phyloP scores from a whole-genome alignment of 2,329 filamentous ascomycete genomes.

The Tolypocladium pustulatum region DNA sequence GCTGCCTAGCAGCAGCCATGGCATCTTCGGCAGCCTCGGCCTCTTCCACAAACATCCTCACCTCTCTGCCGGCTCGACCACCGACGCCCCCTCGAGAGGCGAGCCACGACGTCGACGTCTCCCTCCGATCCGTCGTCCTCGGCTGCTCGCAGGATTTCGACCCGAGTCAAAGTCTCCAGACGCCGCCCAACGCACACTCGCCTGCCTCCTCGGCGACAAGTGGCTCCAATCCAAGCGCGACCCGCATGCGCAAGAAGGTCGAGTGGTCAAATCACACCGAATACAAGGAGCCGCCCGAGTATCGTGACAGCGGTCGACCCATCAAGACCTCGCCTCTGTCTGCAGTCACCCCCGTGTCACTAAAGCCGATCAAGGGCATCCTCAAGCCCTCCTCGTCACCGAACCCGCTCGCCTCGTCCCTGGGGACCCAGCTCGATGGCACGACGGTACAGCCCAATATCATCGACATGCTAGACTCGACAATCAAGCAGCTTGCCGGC shows the following conservation, averaged over 20 bases:
- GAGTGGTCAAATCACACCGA: conserved; percentile 47
- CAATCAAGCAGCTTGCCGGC: conserved; percentile 69
- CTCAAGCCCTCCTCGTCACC: conserved; percentile 58
- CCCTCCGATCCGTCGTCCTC: conserved; percentile 23
- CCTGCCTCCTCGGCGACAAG: conserved; percentile 29
- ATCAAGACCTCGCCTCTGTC: conserved; percentile 30
- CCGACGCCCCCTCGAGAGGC: conserved; percentile 58
- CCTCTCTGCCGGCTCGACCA: conserved; percentile 46
- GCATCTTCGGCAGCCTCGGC: conserved; percentile 28
- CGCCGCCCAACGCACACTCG: conserved; percentile 39
- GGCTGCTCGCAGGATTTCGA: conserved; percentile 27
- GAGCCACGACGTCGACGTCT: conserved; percentile 23
- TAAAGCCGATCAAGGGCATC: conserved; percentile 54
- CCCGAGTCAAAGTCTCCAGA: conserved; percentile 28
- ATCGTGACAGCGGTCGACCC: conserved; percentile 24
- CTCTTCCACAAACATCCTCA: conserved; percentile 28
- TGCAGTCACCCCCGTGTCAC: conserved; percentile 24
- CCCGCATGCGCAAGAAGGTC: conserved; percentile 40
- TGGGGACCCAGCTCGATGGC: conserved; percentile 30
- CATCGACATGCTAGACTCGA: conserved; percentile 73
- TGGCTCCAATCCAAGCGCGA: conserved; percentile 31
- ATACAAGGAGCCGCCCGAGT: conserved; percentile 42
- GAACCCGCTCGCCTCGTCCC: conserved; percentile 30
- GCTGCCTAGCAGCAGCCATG: conserved; percentile 29
- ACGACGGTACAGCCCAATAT: conserved; percentile 42